These are phyloP conservation scores for Cryptosporidium sp. DNA, from an alignment of 169 alveolate genomes.

Conservation along the genomic window DNA sequence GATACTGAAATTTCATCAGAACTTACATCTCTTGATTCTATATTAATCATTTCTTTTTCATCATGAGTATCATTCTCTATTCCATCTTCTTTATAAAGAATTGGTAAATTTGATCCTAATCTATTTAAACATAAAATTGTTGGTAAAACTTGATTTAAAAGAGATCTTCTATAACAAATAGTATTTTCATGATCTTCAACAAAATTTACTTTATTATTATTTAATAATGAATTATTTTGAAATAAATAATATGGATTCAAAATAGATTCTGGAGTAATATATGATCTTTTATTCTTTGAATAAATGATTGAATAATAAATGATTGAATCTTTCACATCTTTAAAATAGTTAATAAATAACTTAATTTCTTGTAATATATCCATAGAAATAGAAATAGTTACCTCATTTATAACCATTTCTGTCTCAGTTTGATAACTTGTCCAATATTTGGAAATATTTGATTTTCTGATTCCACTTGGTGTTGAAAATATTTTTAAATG, in stretches of 20 bases:
- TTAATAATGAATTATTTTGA: background rate
- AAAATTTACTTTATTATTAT: too few relatives aligned
- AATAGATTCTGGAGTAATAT: slow-evolving; percentile 34
- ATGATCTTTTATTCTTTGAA: background rate
- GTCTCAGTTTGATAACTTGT: slow-evolving; percentile 32
- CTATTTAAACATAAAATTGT: background rate
- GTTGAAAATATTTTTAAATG: background rate
- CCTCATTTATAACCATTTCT: slow-evolving; percentile 21
- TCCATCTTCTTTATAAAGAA: background rate
- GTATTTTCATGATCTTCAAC: background rate
- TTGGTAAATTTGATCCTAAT: background rate
- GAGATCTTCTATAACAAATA: slow-evolving; percentile 1
- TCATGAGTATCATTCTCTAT: background rate
- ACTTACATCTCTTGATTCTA: slow-evolving; percentile 6
- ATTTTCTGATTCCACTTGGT: slow-evolving; percentile 25
- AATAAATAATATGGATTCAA: slow-evolving; percentile 20
- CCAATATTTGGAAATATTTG: slow-evolving; percentile 17
- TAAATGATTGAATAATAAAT: background rate
- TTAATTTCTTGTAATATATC: slow-evolving; percentile 42
- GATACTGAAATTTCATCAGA: background rate
- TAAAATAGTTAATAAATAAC: slow-evolving; percentile 18
- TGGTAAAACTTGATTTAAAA: slow-evolving; percentile 37
- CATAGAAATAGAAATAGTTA: slow-evolving; percentile 63
- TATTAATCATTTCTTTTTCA: slow-evolving; percentile 3
- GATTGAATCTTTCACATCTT: slow-evolving; percentile 1